phyloP scores from a whole-genome alignment of 306 rosid genomes.

The Pyrus betulifolia region DNA sequence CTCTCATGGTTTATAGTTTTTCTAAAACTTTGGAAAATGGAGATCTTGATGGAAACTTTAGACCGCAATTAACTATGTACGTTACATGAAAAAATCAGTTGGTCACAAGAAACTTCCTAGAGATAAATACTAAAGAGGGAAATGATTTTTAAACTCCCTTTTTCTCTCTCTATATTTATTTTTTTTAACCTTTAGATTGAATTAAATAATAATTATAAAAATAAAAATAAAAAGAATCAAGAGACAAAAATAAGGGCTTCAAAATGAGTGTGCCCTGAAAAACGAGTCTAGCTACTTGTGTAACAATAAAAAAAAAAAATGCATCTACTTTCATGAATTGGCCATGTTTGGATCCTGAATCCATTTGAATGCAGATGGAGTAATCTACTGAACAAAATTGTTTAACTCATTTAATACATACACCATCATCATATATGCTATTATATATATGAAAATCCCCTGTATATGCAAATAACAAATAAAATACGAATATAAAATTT shows the following conservation, averaged over 20 bases:
- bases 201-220: too few species aligned
- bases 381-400: not conserved
- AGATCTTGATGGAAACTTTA: not conserved
- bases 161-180: not conserved
- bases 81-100: not conserved
- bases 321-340: not conserved
- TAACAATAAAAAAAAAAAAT: not conserved
- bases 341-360: not conserved
- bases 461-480: slow-evolving; percentile 6
- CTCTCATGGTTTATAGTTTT: not conserved
- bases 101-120: not conserved
- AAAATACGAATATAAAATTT: not conserved
- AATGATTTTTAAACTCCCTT: too few species aligned
- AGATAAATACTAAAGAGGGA: not conserved
- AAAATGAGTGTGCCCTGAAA: not conserved
- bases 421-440: not conserved
- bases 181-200: not conserved
- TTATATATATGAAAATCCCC: slow-evolving; percentile 2
- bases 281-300: not conserved
- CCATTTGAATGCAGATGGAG: not conserved
- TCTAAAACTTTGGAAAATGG: not conserved
- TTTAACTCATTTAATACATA: slow-evolving; percentile 7
- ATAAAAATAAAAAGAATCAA: too few species aligned
- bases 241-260: not conserved
- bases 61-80: not conserved